Base-by-base conservation (phyloP, 768 basidiomycete genomes). In the Boletus reticuloceps region DNA sequence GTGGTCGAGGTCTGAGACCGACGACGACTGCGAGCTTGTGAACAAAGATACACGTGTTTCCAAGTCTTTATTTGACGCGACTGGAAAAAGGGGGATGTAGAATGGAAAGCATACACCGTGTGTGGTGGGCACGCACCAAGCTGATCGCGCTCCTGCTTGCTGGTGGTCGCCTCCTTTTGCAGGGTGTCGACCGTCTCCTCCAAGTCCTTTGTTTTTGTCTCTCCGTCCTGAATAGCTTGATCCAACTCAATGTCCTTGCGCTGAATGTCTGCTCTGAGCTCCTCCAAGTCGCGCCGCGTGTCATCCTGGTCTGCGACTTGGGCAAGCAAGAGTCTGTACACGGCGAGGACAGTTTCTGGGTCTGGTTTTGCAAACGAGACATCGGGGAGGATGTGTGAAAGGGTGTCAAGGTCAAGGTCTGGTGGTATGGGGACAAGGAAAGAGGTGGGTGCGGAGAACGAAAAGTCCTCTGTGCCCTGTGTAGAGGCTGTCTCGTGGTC, bases 181-280 rank as follows among this genome's bases (percentile, higher is more conserved):
- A 79, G 68, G 43, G 63, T 58, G 51, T 86, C 82, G 31, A 84
- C 58, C 1, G 81, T 71, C 0, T 62, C 64, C 62, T 88, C 86
- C 12, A 85, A 63, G 32, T 88, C 84, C 48, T 79, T 80, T 2
- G 81, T 70, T 46, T 78, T 71, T 2, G 76, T 81, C 66, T 94
- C 89, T 50, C 80, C 82, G 67, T 94, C 91, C 62, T 91, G 88
- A 36, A 91, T 69, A 7, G 89, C 84, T 71, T 93, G 91, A 68
- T 94, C 91, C 36, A 93, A 75, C 69, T 94, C 91, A 3, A 94
- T 76, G 51, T 92, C 90, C 68, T 86, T 88, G 69, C 80, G 81
- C 62, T 89, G 82, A 11, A 77, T 66, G 45, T 85, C 83, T 4
- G 89, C 89, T 41, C 78, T 83, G 54, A 80, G 72, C 58, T 86